These are phyloP conservation scores for Cercospora zeina DNA, from an alignment of 2,329 filamentous ascomycete genomes.

Conservation along the genomic window DNA sequence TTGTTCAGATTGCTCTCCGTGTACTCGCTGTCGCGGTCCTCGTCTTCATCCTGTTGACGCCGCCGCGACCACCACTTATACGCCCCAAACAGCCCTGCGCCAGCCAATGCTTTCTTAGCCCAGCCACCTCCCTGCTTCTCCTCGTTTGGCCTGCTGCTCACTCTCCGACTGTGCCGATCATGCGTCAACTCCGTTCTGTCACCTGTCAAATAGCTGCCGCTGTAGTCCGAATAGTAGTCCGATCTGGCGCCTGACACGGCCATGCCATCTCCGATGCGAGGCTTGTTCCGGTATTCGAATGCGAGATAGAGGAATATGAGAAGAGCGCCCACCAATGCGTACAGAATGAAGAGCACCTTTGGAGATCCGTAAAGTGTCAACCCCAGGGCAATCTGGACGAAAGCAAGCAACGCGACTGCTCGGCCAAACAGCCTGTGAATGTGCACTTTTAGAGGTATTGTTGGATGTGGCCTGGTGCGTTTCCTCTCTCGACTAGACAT, in stretches of 20 bases:
- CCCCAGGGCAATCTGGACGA: slow-evolving; percentile 84
- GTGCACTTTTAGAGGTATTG: slow-evolving; percentile 55
- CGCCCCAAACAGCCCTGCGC: slow-evolving; percentile 58
- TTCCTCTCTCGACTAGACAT: slow-evolving; percentile 55
- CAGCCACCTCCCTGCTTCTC: slow-evolving; percentile 36
- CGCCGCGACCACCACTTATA: slow-evolving; percentile 57
- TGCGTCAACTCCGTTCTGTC: slow-evolving; percentile 59
- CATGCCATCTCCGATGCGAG: slow-evolving; percentile 42
- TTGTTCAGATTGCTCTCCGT: slow-evolving; percentile 17
- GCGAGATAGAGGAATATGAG: slow-evolving; percentile 77
- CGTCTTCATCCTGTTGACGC: slow-evolving; percentile 32
- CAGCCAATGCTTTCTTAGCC: slow-evolving; percentile 52
- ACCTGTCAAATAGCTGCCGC: slow-evolving; percentile 44
- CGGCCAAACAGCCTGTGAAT: slow-evolving; percentile 89
- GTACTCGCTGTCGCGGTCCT: slow-evolving; percentile 18
- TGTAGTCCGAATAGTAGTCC: slow-evolving; percentile 36
- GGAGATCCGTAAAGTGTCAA: slow-evolving; percentile 92
- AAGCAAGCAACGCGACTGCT: slow-evolving; percentile 73
- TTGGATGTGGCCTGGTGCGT: slow-evolving; percentile 52
- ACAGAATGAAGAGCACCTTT: slow-evolving; percentile 79
- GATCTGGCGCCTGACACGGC: slow-evolving; percentile 27
- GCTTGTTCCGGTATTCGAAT: slow-evolving; percentile 60
- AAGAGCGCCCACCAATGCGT: slow-evolving; percentile 72
- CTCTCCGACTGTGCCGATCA: slow-evolving; percentile 34
- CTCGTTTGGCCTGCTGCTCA: slow-evolving; percentile 21